Conservation (phyloP, 345 rosid genomes). For the Hibiscus syriacus region DNA sequence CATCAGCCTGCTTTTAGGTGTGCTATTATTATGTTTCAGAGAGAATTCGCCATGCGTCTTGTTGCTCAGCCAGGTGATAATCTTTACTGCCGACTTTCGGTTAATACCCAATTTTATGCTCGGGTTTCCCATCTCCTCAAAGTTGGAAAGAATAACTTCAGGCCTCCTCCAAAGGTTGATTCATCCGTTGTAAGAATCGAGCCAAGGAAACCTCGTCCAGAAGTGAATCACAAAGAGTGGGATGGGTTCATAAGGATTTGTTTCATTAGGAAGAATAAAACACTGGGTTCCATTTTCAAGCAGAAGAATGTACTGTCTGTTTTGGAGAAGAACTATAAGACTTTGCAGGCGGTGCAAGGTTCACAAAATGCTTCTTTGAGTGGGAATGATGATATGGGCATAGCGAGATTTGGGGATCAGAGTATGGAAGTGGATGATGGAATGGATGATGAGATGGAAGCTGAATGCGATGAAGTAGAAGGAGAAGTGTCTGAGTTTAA, state of each 20-base stretch:
- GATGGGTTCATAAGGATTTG: constrained; percentile 81
- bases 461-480: constrained; percentile 40
- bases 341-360: constrained; percentile 52
- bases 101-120: constrained; percentile 76
- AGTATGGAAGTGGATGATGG: constrained; percentile 49
- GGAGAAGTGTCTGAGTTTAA: constrained; percentile 60
- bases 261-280: constrained; percentile 87
- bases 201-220: constrained; percentile 66
- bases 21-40: constrained; percentile 88
- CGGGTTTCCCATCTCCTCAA: constrained; percentile 86
- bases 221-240: constrained; percentile 71
- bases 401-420: constrained; percentile 28
- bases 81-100: constrained; percentile 78
- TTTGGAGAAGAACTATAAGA: constrained; percentile 81
- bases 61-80: constrained; percentile 87
- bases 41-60: constrained; percentile 89
- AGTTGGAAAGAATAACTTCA: constrained; percentile 90
- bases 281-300: constrained; percentile 72
- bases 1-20: constrained; percentile 82
- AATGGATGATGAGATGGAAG: constrained; percentile 33
- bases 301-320: constrained; percentile 52
- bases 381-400: constrained; percentile 19
- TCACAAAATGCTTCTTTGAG: constrained; percentile 18
- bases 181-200: constrained; percentile 90
- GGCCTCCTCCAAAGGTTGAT: constrained; percentile 94